These are phyloP conservation scores for Barnettozyma populi DNA, from an alignment of 805 yeast genomes.

Conservation along the genomic window DNA sequence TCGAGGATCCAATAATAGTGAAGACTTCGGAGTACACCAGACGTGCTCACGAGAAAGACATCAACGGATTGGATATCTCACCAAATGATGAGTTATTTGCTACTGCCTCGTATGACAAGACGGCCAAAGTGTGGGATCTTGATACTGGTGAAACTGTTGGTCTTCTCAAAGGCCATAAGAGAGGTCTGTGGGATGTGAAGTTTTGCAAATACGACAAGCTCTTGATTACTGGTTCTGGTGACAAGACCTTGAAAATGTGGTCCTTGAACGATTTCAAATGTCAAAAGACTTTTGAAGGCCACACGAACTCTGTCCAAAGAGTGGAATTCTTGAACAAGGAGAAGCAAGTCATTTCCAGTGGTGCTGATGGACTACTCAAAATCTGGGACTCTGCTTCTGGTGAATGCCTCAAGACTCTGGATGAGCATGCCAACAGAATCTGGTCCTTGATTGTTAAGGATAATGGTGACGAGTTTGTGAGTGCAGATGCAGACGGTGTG, in stretches of 20 bases:
- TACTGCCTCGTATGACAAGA: conserved; percentile 90
- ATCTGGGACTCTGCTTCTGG: conserved; percentile 79
- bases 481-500: conserved; percentile 95
- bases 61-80: conserved; percentile 83
- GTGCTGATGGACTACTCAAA: conserved; percentile 93
- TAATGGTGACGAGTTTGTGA: conserved; percentile 64
- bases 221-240: conserved; percentile 85
- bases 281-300: conserved; percentile 84
- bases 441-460: conserved; percentile 77
- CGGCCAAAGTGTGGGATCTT: conserved; percentile 84
- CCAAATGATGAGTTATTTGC: conserved; percentile 87
- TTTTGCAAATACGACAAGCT: conserved; percentile 78
- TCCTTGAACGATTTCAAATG: conserved; percentile 73
- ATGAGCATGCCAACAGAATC: conserved; percentile 89
- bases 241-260: conserved; percentile 88
- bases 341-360: conserved; percentile 63
- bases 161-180: conserved; percentile 79
- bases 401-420: conserved; percentile 79
- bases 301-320: conserved; percentile 86
- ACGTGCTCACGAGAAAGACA: conserved; percentile 95
- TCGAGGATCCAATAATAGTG: conserved; percentile 29
- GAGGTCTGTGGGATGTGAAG: conserved; percentile 90
- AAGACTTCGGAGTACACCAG: conserved; percentile 79
- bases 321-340: conserved; percentile 62
- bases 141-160: conserved; percentile 86